phyloP scores from a whole-genome alignment of 495 filamentous ascomycete genomes.

The Penicillium argentinense region DNA sequence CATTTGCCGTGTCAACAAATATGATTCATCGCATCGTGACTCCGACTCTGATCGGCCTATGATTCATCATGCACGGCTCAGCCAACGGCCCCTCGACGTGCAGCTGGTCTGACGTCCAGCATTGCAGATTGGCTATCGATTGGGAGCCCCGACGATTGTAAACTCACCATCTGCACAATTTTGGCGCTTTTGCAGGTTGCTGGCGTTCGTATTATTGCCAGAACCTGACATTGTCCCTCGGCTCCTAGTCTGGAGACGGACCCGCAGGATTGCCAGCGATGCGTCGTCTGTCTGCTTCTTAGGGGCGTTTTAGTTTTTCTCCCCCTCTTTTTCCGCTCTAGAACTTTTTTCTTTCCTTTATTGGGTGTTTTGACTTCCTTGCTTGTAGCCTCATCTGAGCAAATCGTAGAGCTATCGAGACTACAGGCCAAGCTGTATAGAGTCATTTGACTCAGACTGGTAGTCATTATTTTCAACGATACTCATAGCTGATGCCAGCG shows the following conservation, averaged over 20 bases:
- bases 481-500: background rate
- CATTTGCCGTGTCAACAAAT: slow-evolving; percentile 16
- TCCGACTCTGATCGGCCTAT: slow-evolving; percentile 12
- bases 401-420: too few relatives aligned
- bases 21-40: slow-evolving; percentile 26
- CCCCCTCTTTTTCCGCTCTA: background rate
- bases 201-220: too few relatives aligned
- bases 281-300: background rate
- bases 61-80: slow-evolving; percentile 27
- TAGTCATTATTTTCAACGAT: background rate
- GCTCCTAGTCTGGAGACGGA: too few relatives aligned
- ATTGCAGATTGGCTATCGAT: background rate
- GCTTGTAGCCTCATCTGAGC: too few relatives aligned
- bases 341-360: too few relatives aligned
- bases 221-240: too few relatives aligned
- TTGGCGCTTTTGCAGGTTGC: too few relatives aligned
- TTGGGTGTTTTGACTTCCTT: too few relatives aligned
- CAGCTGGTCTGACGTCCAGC: background rate
- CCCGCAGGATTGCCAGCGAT: slow-evolving; percentile 15
- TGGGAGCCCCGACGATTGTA: too few relatives aligned
- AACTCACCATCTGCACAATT: too few relatives aligned
- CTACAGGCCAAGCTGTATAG: too few relatives aligned
- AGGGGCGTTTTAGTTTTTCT: background rate
- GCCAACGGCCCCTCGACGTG: slow-evolving; percentile 5
- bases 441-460: background rate